phyloP scores from a whole-genome alignment of 306 rosid species.

The Comarum palustre region DNA sequence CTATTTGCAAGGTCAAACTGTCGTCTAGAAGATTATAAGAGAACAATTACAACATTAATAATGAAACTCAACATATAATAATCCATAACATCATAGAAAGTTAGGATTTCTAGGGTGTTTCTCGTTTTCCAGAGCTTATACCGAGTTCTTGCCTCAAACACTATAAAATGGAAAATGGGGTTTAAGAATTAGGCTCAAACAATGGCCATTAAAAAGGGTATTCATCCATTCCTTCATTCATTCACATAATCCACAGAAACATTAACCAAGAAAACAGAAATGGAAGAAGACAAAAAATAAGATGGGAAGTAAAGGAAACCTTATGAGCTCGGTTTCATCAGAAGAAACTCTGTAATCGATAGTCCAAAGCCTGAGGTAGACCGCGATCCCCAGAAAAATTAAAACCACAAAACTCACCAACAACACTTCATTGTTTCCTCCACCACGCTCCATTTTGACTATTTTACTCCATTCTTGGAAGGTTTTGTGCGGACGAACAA shows the following conservation, averaged over 20 bases:
- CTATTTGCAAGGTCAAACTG: slow-evolving; percentile 74
- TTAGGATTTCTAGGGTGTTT: not conserved
- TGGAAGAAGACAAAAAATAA: not conserved
- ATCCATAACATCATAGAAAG: not conserved
- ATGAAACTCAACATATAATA: not conserved
- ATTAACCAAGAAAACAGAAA: not conserved
- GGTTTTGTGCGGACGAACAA: not conserved
- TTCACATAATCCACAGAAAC: slow-evolving; percentile 1
- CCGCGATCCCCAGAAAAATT: slow-evolving; percentile 62
- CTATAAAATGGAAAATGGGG: not conserved
- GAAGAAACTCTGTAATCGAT: slow-evolving; percentile 54
- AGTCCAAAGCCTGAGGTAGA: slow-evolving; percentile 68
- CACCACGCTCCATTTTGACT: slow-evolving; percentile 24
- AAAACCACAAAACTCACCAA: slow-evolving; percentile 47
- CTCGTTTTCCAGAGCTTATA: not conserved
- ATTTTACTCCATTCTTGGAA: not conserved
- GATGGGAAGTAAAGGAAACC: slow-evolving; percentile 34
- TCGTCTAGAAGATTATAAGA: slow-evolving; percentile 37
- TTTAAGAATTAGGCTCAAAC: not conserved
- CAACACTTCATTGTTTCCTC: slow-evolving; percentile 28
- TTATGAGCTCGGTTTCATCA: slow-evolving; percentile 54
- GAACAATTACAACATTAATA: not conserved
- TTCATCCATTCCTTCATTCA: slow-evolving; percentile 1
- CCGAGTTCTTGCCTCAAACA: not conserved
- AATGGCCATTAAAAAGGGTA: not conserved